Evolutionary conservation across 2,329 filamentous ascomycete genomes (phyloP).

Genomic region (Magnaporthales sp.): DNA sequence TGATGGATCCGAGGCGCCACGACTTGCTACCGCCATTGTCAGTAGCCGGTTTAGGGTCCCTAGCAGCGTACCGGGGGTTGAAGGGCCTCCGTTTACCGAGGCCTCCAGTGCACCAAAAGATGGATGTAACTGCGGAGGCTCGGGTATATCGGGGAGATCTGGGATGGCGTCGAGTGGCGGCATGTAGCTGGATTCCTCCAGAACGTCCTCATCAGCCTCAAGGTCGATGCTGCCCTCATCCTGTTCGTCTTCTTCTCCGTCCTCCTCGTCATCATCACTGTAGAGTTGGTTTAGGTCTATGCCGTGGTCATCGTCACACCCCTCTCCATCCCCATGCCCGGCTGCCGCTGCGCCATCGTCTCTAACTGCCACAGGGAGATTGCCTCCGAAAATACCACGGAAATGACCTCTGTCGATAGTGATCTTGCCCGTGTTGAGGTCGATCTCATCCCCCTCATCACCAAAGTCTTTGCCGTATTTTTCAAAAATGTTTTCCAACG

Average conservation of each 20-base stretch:
- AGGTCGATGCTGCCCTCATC: neutral
- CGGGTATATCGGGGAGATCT: neutral
- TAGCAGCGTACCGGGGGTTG: neutral
- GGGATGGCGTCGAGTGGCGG: neutral
- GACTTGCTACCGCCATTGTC: neutral
- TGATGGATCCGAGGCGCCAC: neutral
- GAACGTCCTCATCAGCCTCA: neutral
- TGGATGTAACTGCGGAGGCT: neutral
- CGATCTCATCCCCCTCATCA: constrained; percentile 80
- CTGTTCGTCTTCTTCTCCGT: constrained; percentile 16
- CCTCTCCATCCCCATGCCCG: constrained; percentile 13
- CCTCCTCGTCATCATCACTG: constrained; percentile 21
- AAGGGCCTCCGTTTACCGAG: neutral
- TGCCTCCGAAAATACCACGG: constrained; percentile 28
- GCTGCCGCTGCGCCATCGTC: constrained; percentile 19
- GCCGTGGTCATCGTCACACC: neutral
- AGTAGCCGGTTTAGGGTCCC: neutral
- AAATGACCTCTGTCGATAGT: constrained; percentile 90
- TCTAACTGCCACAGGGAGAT: constrained; percentile 10
- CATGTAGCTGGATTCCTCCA: neutral
- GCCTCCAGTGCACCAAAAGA: constrained; percentile 7
- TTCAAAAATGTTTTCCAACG: constrained; percentile 79
- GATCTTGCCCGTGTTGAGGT: constrained; percentile 70
- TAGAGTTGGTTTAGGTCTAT: neutral
- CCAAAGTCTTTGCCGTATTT: constrained; percentile 83